phyloP scores from a whole-genome alignment of 257 asterid species.

The Vinca minor region DNA sequence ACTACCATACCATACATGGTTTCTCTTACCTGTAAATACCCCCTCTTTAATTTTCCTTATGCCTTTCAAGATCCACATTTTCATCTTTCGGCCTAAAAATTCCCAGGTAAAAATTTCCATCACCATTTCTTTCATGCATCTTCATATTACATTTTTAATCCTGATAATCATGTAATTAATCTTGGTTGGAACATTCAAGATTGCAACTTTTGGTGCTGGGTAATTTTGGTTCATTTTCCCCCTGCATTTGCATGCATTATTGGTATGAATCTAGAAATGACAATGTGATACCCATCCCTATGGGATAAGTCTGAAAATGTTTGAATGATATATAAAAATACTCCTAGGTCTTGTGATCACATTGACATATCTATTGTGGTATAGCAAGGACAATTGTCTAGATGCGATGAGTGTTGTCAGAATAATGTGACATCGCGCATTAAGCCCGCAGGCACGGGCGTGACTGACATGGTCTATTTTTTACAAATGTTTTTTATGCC shows the following conservation, averaged over 20 bases:
- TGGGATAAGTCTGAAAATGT: too few relatives aligned
- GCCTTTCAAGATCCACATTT: background rate
- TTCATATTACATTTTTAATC: background rate
- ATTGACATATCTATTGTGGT: too few relatives aligned
- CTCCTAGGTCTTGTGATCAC: too few relatives aligned
- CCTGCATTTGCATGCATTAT: background rate
- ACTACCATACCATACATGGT: background rate
- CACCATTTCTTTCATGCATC: background rate
- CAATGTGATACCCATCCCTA: too few relatives aligned
- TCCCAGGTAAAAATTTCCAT: constrained; percentile 4
- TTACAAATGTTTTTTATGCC: background rate
- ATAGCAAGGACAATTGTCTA: too few relatives aligned
- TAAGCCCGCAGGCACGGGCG: too few relatives aligned
- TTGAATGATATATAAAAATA: too few relatives aligned
- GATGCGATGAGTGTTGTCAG: too few relatives aligned
- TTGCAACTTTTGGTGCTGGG: background rate
- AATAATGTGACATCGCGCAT: too few relatives aligned
- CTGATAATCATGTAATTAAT: background rate
- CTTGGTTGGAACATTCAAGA: background rate
- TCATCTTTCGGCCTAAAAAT: background rate
- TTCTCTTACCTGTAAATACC: background rate
- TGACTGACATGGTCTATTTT: background rate
- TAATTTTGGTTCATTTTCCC: too few relatives aligned
- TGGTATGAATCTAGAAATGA: background rate
- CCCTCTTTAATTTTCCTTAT: background rate